Evolutionary conservation across 2,329 filamentous ascomycete species (phyloP).

Genomic region (Paraphoma chrysanthemicola): DNA sequence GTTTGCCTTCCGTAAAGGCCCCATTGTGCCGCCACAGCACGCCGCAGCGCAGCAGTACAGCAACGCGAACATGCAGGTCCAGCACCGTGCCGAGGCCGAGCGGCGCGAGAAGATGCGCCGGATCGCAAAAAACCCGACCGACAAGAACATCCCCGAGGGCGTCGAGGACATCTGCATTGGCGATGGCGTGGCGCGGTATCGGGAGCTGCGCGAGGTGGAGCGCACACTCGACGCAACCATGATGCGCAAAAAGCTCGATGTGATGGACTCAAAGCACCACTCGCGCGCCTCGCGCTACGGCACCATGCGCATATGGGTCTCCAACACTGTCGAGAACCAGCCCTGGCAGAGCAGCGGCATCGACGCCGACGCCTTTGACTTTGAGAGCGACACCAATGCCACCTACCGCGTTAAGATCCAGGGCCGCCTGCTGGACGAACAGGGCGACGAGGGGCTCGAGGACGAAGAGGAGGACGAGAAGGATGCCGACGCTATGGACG

Average conservation of each 20-base stretch:
- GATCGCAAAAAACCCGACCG: constrained; percentile 86
- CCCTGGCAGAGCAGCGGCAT: constrained; percentile 81
- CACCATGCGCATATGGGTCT: constrained; percentile 91
- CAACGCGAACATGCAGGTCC: constrained; percentile 49
- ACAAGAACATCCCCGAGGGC: constrained; percentile 92
- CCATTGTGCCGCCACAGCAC: constrained; percentile 55
- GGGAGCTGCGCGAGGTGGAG: constrained; percentile 84
- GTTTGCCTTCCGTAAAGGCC: constrained; percentile 57
- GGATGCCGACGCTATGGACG: constrained; percentile 66
- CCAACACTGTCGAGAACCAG: constrained; percentile 93
- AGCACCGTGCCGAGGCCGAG: constrained; percentile 54
- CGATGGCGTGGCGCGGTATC: constrained; percentile 82
- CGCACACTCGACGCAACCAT: constrained; percentile 88
- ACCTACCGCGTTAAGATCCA: constrained; percentile 93
- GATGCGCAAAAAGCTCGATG: constrained; percentile 91
- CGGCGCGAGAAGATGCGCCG: constrained; percentile 76
- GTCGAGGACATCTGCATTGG: constrained; percentile 80
- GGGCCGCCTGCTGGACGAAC: constrained; percentile 74
- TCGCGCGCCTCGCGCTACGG: constrained; percentile 79
- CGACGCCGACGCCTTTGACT: constrained; percentile 80
- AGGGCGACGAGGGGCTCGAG: constrained; percentile 41
- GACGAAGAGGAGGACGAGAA: constrained; percentile 43
- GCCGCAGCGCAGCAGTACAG: constrained; percentile 56
- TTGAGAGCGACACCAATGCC: constrained; percentile 76
- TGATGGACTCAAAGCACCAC: constrained; percentile 80